Base-by-base conservation (phyloP, 2,329 filamentous ascomycete genomes). In the Penicillium sp. region DNA sequence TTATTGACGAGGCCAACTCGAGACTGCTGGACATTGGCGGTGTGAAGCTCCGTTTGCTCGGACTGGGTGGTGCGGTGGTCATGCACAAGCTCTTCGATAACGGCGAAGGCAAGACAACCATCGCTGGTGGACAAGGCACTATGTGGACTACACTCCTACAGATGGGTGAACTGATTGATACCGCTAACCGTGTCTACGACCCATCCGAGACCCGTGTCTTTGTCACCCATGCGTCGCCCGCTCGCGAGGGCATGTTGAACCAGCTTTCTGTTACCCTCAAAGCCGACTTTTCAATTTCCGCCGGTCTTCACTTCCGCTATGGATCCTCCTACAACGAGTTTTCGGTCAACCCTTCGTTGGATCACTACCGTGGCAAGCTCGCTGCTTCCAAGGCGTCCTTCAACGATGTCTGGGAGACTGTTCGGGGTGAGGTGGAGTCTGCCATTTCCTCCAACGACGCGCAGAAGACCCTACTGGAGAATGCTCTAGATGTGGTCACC, bases 81-180 rank as follows among this genome's bases (percentile, higher is more conserved):
- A 99, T 99, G 92, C 94, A 99, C 82, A 99, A 99, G 82, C 85
- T 99, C 18, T 99, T 99, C 70, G 94, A 99, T 75, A 99, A 99
- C 65, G 94, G 94, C 52, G 94, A 99, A 72, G 94, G 94, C 57
- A 88, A 93, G 75, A 99, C 94, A 49, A 99, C 95, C 2, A 99
- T 99, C 75, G 94, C 94, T 22, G 94, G 94, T 72, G 94, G 94
- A 20, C 94, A 99, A 75, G 94, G 94, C 59, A 99, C 94, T 44
- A 99, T 99, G 94, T 99, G 94, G 94, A 99, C 94, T 7, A 99
- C 94, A 6, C 81, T 99, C 27, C 78, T 99, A 62, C 94, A 99
- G 77, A 99, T 99, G 89, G 94, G 94, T 51, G 94, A 99, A 77
- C 82, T 99, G 48, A 91, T 99, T 51, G 94, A 99, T 73, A 99